These are phyloP conservation scores for Fusarium hostae DNA, from an alignment of 2,329 filamentous ascomycete species.

Conservation along the genomic window DNA sequence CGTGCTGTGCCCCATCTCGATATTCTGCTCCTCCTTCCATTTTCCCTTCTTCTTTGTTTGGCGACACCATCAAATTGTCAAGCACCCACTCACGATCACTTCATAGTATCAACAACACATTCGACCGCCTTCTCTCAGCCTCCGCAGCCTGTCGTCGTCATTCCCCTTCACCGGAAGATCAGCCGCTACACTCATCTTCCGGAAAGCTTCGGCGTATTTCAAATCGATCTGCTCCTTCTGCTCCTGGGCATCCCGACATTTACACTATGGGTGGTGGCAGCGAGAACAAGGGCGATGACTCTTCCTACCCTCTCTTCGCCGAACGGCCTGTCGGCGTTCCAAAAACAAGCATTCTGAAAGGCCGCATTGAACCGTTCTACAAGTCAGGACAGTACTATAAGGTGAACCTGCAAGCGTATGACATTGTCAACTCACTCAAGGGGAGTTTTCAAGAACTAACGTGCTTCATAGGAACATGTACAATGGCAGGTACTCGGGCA, in stretches of 20 bases:
- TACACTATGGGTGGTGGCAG: conserved; percentile 63
- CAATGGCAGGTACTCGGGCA: conserved; percentile 65
- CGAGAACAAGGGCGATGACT: conserved; percentile 55
- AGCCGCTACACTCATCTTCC: conserved; percentile 27
- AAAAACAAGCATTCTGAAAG: conserved; percentile 86
- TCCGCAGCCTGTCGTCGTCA: conserved; percentile 43
- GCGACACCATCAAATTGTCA: conserved; percentile 10
- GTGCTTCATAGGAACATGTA: conserved; percentile 50
- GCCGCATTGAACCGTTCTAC: conserved; percentile 85
- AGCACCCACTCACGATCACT: conserved; percentile 37
- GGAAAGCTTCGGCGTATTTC: conserved; percentile 47
- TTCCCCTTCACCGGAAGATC: conserved; percentile 34
- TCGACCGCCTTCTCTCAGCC: conserved; percentile 41
- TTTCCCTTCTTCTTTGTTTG: conserved; percentile 4
- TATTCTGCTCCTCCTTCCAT: neutral
- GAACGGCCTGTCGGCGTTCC: conserved; percentile 75
- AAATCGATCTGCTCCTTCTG: conserved; percentile 53
- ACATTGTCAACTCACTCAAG: neutral
- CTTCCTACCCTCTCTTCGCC: conserved; percentile 64
- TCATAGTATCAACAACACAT: conserved; percentile 33
- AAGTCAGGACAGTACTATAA: conserved; percentile 80
- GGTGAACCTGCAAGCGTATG: conserved; percentile 78
- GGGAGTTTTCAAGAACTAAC: conserved; percentile 13
- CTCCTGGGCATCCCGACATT: conserved; percentile 46
- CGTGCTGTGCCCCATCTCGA: neutral